Evolutionary conservation across 257 asterid species (phyloP), one percentile per base, ranked within the genome.

Genomic region (Thymus quinquecostatus): DNA sequence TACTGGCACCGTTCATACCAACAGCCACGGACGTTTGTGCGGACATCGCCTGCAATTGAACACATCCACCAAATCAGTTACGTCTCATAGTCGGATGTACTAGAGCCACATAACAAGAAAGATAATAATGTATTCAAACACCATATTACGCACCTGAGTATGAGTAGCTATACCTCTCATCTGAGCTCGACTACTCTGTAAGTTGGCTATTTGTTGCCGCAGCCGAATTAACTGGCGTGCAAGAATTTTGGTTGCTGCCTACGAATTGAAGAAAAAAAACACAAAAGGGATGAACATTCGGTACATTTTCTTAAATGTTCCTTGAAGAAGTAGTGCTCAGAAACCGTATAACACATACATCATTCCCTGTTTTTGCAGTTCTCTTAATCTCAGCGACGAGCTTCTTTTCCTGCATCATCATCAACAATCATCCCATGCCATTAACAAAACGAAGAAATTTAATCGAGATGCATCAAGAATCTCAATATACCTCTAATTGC

Each of bases 341-440:
- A 40, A 60, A 8, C 49, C 32, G 60, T 30, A 43, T 38, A 49
- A 30, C 49, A 71, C 79, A 21, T 14, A 92, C 98, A 89, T 92
- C 98, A 79, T 94, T 94, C 76, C 98, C 98, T n/a, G 96, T 82
- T 83, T 94, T 94, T 41, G 98, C 98, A 56, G 95, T 89, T 82
- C 80, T 93, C 82, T 93, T 93, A 51, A 94, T 94, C 86, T 94
- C 98, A 50, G 95, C 92, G 59, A 91, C 96, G 68, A 94, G 98
- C 80, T 78, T 85, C 80, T 88, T 94, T 78, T 94, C 98, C 98
- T 94, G 92, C 71, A 77, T 69, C 72, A 77, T 69, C 72, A 75
- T 40, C 21, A 78, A 69, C 33, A 51, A 60, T 43, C 10, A 51
- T 33, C 66, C 70, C 55, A 61, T 40, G 56, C 55, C 64, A 40